Evolutionary conservation across 371 early-diverging fungal genomes (phyloP).

Genomic region (Dichotomocladium elegans): DNA sequence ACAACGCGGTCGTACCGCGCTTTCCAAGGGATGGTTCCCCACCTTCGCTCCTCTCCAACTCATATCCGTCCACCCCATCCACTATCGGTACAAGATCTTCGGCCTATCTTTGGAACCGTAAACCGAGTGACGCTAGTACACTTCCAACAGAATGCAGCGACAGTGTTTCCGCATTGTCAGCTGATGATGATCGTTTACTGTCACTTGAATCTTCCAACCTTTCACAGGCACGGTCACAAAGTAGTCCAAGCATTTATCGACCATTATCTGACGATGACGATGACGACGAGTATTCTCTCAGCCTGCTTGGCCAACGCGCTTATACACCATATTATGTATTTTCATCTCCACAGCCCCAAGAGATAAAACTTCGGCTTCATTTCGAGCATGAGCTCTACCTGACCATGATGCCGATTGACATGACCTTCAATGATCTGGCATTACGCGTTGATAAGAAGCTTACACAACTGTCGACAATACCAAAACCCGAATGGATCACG

Average conservation of each 20-base stretch:
- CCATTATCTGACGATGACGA: conserved; percentile 1
- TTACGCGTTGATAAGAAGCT: conserved; percentile 85
- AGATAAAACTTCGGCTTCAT: conserved; percentile 80
- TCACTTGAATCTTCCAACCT: too few relatives aligned
- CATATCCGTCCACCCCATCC: conserved; percentile 46
- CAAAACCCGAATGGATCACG: conserved; percentile 38
- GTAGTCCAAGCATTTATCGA: conserved; percentile 59
- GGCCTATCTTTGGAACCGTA: too few relatives aligned
- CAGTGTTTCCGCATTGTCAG: conserved; percentile 46
- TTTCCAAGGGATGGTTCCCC: too few relatives aligned
- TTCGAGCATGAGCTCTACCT: conserved; percentile 81
- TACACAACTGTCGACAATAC: conserved; percentile 28
- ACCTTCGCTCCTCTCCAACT: conserved; percentile 40
- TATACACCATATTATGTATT: too few relatives aligned
- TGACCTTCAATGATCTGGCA: conserved; percentile 70
- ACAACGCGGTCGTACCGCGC: too few relatives aligned
- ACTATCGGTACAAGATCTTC: conserved; percentile 7
- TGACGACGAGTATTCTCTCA: too few relatives aligned
- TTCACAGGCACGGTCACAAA: conserved; percentile 45
- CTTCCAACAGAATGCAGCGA: conserved; percentile 10
- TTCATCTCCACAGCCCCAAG: conserved; percentile 1
- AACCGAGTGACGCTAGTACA: too few relatives aligned
- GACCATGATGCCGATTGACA: conserved; percentile 74
- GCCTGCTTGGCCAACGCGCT: too few relatives aligned
- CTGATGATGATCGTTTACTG: too few relatives aligned